Evolutionary conservation across 1,284 basidiomycete genomes (phyloP).

Genomic region (Leccinum subspadiceum): DNA sequence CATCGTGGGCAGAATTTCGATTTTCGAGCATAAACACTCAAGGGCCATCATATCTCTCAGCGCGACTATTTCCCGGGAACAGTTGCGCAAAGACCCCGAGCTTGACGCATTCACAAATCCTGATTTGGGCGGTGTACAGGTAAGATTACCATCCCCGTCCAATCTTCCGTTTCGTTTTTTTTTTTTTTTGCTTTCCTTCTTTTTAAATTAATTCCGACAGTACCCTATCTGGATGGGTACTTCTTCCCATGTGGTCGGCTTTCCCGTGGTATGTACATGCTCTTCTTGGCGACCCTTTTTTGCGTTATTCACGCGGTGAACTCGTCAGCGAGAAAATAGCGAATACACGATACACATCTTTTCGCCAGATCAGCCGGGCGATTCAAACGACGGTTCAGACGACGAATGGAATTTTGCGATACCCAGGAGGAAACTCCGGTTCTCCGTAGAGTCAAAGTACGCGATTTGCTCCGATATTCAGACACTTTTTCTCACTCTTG

Average conservation of each 20-base stretch:
- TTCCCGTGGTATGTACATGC: conserved; percentile 16
- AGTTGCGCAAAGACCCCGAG: conserved; percentile 35
- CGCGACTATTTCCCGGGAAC: conserved; percentile 35
- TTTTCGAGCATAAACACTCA: neutral
- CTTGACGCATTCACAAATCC: conserved; percentile 18
- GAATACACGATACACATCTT: conserved; percentile 21
- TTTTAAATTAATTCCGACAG: conserved; percentile 16
- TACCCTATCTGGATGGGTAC: conserved; percentile 40
- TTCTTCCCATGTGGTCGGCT: conserved; percentile 28
- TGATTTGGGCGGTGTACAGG: conserved; percentile 27
- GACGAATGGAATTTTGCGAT: conserved; percentile 11
- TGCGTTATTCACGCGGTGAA: neutral
- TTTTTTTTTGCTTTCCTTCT: neutral
- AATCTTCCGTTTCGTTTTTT: neutral
- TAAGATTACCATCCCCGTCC: conserved; percentile 1
- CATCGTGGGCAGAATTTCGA: neutral
- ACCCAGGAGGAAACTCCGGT: conserved; percentile 14
- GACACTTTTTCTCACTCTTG: neutral
- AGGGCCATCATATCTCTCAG: conserved; percentile 19
- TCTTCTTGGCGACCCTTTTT: neutral
- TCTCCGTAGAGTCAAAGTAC: conserved; percentile 16
- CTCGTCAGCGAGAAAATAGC: conserved; percentile 12
- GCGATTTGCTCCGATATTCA: neutral
- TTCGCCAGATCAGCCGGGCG: conserved; percentile 8
- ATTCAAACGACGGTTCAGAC: neutral